Base-by-base conservation (phyloP, 768 basidiomycete genomes). In the Tulasnella sp. region DNA sequence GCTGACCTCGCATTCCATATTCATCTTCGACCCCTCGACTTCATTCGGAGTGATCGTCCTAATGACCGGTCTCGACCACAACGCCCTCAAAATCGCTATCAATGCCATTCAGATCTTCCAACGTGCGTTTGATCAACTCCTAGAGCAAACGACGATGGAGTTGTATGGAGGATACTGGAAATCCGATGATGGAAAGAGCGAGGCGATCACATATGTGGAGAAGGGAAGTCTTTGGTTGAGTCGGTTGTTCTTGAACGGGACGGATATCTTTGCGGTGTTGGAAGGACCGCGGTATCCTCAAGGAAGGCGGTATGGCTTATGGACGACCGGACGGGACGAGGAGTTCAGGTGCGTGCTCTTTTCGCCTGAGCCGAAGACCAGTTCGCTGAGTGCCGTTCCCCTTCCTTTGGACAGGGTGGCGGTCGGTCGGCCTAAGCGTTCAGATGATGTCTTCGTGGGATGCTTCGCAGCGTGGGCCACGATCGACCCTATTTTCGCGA, bases 331-430 rank as follows among this genome's bases (percentile, higher is more conserved):
- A 61, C 70, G 82, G 35, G 77, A 78, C 0, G 83, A 84, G 35
- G 83, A 84, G 78, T 82, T 85, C 71, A 78, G 84, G 84, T 84
- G 73, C 20, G 83, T 42, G 42, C 35, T 7, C 51, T 51, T 20
- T 4, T n/a, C 13, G 57, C 4, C n/a, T 13, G 57, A 61, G 5
- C 13, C 23, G n/a, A 48, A 13, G 57, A 26, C 23, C 57, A 23
- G n/a, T 61, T 10, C 4, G 13, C n/a, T 61, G 57, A 61, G 13
- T 26, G 16, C 9, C n/a, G 7, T 26, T 13, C n/a, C 29, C 26
- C 26, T 10, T 2, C 26, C n/a, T 61, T 7, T 26, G n/a, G 16
- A 26, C 26, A 61, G 57, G 57, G 57, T 61, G n/a, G 57, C 57
- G 4, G n/a, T 61, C 26, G 57, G 57, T 10, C 57, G 57, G n/a